phyloP scores from a whole-genome alignment of 2,329 filamentous ascomycete species.

The Penicillium sp. region DNA sequence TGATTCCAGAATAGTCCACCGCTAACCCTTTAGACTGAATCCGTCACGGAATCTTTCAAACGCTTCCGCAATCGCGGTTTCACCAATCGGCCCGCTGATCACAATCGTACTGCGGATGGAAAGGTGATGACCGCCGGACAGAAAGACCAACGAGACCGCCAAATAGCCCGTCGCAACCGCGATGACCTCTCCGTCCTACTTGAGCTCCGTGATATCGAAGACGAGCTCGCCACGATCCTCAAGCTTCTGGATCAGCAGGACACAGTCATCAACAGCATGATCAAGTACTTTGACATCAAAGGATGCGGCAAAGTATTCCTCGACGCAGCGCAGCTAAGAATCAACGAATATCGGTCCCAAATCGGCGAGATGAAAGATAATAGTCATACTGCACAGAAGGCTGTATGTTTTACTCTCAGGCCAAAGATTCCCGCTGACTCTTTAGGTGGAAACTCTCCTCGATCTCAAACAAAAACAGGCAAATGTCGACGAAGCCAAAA shows the following conservation, averaged over 20 bases:
- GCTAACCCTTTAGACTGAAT: constrained; percentile 59
- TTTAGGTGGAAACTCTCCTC: constrained; percentile 57
- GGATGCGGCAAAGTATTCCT: constrained; percentile 49
- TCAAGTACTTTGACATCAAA: constrained; percentile 27
- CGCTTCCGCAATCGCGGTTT: constrained; percentile 56
- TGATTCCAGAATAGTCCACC: background rate
- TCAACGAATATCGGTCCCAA: constrained; percentile 53
- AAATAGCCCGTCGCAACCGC: constrained; percentile 53
- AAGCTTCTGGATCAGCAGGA: constrained; percentile 56
- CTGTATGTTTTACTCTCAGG: no score
- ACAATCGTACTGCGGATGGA: constrained; percentile 26
- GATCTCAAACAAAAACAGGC: constrained; percentile 63
- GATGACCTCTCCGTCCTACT: constrained; percentile 58
- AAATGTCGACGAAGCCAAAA: constrained; percentile 60
- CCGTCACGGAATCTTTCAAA: constrained; percentile 58
- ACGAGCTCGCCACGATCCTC: constrained; percentile 55
- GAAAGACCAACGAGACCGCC: constrained; percentile 42
- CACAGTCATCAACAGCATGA: constrained; percentile 43
- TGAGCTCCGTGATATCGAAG: constrained; percentile 59
- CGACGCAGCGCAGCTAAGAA: constrained; percentile 47
- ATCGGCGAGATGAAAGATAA: constrained; percentile 54
- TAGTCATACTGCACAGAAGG: constrained; percentile 54
- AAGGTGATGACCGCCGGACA: constrained; percentile 30
- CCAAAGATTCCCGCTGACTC: no score
- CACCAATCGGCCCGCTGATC: constrained; percentile 37